phyloP scores from a whole-genome alignment of 176 grass and related monocot genomes.

The Chloris gayana region DNA sequence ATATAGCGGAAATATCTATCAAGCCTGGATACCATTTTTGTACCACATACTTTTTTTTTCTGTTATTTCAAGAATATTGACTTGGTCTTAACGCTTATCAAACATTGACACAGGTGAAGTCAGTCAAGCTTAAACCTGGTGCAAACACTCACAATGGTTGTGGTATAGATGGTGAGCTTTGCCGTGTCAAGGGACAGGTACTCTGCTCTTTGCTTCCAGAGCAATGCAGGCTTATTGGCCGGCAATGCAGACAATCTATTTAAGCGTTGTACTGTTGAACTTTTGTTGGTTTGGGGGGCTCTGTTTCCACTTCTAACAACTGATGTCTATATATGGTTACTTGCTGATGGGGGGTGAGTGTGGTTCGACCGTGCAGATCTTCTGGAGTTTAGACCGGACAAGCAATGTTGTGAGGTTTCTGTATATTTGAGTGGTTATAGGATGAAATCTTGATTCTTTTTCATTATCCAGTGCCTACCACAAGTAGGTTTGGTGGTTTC shows the following conservation, averaged over 20 bases:
- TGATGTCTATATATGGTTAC: constrained; percentile 53
- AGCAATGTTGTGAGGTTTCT: constrained; percentile 53
- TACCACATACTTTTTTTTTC: neutral
- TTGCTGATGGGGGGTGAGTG: constrained; percentile 27
- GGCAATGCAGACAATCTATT: constrained; percentile 52
- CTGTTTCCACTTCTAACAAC: constrained; percentile 57
- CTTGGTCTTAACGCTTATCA: neutral
- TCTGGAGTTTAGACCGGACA: constrained; percentile 36
- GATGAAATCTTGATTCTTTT: constrained; percentile 48
- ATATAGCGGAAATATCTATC: neutral
- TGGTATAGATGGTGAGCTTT: constrained; percentile 94
- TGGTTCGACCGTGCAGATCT: constrained; percentile 31
- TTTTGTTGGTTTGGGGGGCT: constrained; percentile 23
- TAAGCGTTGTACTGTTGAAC: constrained; percentile 44
- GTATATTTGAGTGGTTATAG: constrained; percentile 86
- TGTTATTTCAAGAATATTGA: neutral
- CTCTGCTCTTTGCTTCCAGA: constrained; percentile 83
- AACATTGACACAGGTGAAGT: constrained; percentile 73
- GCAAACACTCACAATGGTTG: constrained; percentile 79
- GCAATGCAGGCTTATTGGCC: constrained; percentile 88
- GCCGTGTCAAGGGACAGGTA: constrained; percentile 71
- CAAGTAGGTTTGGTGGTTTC: constrained; percentile 23
- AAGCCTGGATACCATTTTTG: neutral
- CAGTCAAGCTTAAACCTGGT: constrained; percentile 84
- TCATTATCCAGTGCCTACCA: neutral